Percentiles rank a stretch among this genome's conserved stretches.
Evolutionary conservation across 768 basidiomycete genomes (phyloP).

Genomic region (Phylloporus rhodoxanthus): DNA sequence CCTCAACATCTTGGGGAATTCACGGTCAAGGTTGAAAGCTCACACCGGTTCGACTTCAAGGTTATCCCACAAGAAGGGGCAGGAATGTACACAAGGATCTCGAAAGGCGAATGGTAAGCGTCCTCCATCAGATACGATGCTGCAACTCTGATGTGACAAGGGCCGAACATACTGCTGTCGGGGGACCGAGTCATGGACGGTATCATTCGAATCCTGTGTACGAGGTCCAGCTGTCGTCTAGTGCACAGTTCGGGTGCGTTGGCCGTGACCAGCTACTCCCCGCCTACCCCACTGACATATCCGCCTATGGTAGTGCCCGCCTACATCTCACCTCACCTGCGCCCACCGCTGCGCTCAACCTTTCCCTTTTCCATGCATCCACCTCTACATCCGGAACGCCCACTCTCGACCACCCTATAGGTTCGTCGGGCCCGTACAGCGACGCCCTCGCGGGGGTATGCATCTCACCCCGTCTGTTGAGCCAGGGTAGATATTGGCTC

Average conservation of each 20-base stretch:
- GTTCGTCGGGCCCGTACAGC: constrained; percentile 76
- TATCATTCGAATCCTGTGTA: constrained; percentile 68
- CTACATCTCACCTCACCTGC: constrained; percentile 50
- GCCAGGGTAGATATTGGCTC: constrained; percentile 60
- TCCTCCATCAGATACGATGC: not conserved
- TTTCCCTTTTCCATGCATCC: constrained; percentile 48
- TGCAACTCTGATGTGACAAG: constrained; percentile 32
- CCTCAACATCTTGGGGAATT: constrained; percentile 63
- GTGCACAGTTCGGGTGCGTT: constrained; percentile 55
- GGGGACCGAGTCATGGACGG: constrained; percentile 59
- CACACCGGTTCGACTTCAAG: constrained; percentile 53
- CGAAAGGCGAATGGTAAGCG: constrained; percentile 71
- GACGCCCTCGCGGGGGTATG: constrained; percentile 70
- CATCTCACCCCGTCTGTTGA: constrained; percentile 46
- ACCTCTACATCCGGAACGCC: constrained; percentile 3
- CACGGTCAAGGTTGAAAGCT: constrained; percentile 57
- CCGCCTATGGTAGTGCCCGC: constrained; percentile 46
- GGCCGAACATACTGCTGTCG: constrained; percentile 54
- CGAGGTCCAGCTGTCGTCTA: constrained; percentile 48
- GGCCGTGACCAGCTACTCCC: constrained; percentile 21
- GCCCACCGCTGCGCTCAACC: constrained; percentile 47
- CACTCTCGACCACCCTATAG: constrained; percentile 37
- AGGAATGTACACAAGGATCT: constrained; percentile 73
- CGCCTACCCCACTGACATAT: constrained; percentile 4
- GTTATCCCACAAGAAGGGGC: constrained; percentile 82